Base-by-base conservation (phyloP, 1,139 yeast species). In the Hemisphaericaspora xylofermentans region DNA sequence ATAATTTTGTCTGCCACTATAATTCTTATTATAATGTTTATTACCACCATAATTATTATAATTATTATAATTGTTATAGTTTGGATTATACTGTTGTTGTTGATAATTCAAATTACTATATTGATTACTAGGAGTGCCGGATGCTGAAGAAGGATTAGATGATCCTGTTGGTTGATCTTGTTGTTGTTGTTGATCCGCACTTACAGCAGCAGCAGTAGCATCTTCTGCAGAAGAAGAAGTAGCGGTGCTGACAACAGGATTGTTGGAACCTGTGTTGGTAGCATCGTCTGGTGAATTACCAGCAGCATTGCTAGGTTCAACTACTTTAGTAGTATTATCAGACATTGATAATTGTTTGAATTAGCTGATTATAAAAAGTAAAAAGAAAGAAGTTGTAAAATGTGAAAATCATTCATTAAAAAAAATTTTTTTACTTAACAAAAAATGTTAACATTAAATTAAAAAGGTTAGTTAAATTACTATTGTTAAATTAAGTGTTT, bases 1-100 rank as follows among this genome's bases (percentile, higher is more conserved):
- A 28, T 43, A 45, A 29, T 40, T 44, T 37, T 45, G 50, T 41
- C 48, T 43, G 14, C 44, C 43, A 29, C 35, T 42, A 30, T 45
- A 45, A 27, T 39, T 42, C 24, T 45, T 42, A 33, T 42, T 40
- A 22, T 39, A 40, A 27, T 40, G 40, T 22, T 38, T 41, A 25
- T 26, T 30, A 27, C 31, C 24, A 37, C 16, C 14, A 32, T 37
- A 35, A 25, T 25, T 33, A 30, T 36, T 24, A 29, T 40, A 38
- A 26, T 28, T 32, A 28, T 21, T 38, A 17, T 39, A 33, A 28
- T 41, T 35, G 22, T 38, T 38, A 24, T 40, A 42, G 15, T 35
- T 34, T 24, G 32, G 30, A 4, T 24, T 9, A 9, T 5, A n/a
- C 10, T 24, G 27, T 30, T 31, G 21, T 36, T 36, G 39, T 37